Evolutionary conservation across 371 early-diverging fungal species (phyloP), one percentile per base, ranked within the genome.

Genomic region (Encephalitozoon intestinalis): DNA sequence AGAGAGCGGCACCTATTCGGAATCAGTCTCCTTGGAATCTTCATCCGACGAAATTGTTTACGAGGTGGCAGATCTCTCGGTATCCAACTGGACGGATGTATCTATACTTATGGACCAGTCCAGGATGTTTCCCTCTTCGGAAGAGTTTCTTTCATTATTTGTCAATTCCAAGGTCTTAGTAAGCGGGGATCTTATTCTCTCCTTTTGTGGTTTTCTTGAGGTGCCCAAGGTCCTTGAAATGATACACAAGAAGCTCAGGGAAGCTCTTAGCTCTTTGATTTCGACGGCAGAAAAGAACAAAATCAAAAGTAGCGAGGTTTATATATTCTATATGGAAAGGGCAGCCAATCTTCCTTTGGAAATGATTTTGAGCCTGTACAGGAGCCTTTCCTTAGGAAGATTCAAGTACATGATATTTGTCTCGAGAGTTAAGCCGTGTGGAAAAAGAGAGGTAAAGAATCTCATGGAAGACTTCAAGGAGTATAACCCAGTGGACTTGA

Each of bases 321-420:
- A 72, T 30, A 15, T 72, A 0, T 58, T 72, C 11, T 72, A n/a
- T 30, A 30, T 26, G 0, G 37, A 52, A 12, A 28, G 72, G 25
- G 46, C 46, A 18, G 40, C 15, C 28, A 58, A 72, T 67, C 37
- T 72, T 66, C 72, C 72, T 11, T 11, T 58, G 8, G 58, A 72
- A n/a, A 58, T 58, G 44, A 23, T 58, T 11, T 39, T 39, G 4
- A 41, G 40, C 12, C 65, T 66, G 25, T 72, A 72, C 23, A 44
- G 21, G 49, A 39, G n/a, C 44, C 31, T 58, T 41, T 31, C 23
- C 11, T 40, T 49, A 34, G 26, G 21, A 18, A 8, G 39, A 0
- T n/a, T 26, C 39, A 53, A 67, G 50, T 18, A 52, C 28, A 41
- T 39, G 2, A 15, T 72, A 43, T 39, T 72, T 9, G 37, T 72